phyloP scores from a whole-genome alignment of 768 basidiomycete genomes.

The Termitomyces sp. region DNA sequence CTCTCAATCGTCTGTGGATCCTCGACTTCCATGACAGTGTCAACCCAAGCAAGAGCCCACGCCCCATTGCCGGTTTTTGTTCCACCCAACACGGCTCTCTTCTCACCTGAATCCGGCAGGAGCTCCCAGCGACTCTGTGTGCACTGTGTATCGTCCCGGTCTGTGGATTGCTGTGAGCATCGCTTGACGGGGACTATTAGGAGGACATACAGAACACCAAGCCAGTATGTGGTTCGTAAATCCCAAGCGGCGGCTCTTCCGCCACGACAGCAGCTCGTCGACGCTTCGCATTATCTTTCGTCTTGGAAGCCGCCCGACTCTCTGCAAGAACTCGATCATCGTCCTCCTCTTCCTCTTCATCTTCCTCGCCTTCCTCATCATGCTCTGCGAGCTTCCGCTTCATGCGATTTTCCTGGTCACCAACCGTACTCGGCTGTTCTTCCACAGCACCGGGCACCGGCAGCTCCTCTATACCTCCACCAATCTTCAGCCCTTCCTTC shows the following conservation, averaged over 20 bases:
- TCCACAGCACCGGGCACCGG: constrained; percentile 22
- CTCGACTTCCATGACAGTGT: constrained; percentile 42
- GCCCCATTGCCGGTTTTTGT: constrained; percentile 72
- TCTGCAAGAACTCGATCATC: not conserved
- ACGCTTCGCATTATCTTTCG: constrained; percentile 11
- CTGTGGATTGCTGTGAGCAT: constrained; percentile 28
- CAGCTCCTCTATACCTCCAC: constrained; percentile 33
- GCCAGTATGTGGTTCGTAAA: constrained; percentile 81
- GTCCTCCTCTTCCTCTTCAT: constrained; percentile 8
- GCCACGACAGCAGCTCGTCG: constrained; percentile 21
- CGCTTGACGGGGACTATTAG: not conserved
- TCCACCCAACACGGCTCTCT: constrained; percentile 53
- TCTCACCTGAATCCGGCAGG: constrained; percentile 38
- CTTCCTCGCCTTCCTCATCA: constrained; percentile 21
- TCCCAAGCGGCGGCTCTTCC: constrained; percentile 47
- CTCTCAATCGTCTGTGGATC: not conserved
- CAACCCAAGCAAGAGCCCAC: constrained; percentile 80
- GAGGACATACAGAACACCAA: constrained; percentile 60
- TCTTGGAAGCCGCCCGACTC: not conserved
- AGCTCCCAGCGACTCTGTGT: constrained; percentile 56
- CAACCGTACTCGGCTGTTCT: constrained; percentile 11
- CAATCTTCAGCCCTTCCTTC: constrained; percentile 44
- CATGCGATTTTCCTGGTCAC: constrained; percentile 7
- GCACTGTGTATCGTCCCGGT: constrained; percentile 76
- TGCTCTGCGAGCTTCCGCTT: constrained; percentile 26